Base-by-base conservation (phyloP, 2,329 filamentous ascomycete species). In the Fusarium transvaalense region DNA sequence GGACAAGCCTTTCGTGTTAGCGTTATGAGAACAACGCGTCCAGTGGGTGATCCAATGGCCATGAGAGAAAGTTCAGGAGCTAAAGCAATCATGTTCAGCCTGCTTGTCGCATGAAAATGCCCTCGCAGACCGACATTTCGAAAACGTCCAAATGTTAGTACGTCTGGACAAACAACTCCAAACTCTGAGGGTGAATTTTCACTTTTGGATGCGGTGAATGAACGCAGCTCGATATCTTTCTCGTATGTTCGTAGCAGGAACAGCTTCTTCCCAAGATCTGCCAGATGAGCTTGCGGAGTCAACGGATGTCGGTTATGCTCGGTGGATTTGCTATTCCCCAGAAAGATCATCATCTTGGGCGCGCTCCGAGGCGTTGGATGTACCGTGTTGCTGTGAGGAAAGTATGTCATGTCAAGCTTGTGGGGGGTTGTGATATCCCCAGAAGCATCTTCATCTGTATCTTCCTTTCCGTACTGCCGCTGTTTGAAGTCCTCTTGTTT, bases 11-110 rank as follows among this genome's bases (percentile, higher is more conserved):
- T 77, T 65, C 76, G 76, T 48, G 75, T 82, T n/a, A 82, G 79
- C 1, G 90, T 92, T 27, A 93, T 76, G 2, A 95, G 79, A 2
- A 86, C 83, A 1, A 88, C 91, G 10, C 88, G 84, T 1, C 92
- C 92, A 47, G 85, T 85, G n/a, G 89, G 85, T 13, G 89, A 90
- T 1, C 85, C 92, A 2, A 90, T 80, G 5, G 92, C 81, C 10
- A 94, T 85, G 15, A 94, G 80, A n/a, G 84, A 89, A 2, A 96
- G 81, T 70, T 92, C 89, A 0, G 90, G 90, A 2, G 94, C 87
- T 51, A 89, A 84, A 0, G 85, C 79, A 37, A 88, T 78, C 83
- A 92, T 88, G 78, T 85, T 89, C 23, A 92, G 65, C 43, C 66
- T 74, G 55, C 73, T 81, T 54, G 75, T 82, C 13, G 73, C 75